phyloP scores from a whole-genome alignment of 768 basidiomycete genomes.

The Calvatia gigantea region DNA sequence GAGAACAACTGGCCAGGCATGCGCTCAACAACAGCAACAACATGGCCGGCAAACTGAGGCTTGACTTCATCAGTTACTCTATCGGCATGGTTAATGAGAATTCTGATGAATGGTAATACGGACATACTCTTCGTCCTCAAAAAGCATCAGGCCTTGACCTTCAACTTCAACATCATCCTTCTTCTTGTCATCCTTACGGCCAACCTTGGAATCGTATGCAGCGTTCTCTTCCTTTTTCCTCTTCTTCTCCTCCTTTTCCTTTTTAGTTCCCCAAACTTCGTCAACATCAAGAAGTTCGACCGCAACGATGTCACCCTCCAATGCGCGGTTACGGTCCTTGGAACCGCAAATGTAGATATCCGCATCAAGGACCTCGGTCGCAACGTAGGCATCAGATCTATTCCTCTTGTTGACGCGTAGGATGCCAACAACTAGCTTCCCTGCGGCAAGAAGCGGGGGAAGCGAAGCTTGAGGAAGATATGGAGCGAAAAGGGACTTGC shows the following conservation, averaged over 20 bases:
- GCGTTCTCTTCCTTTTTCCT: slow-evolving; percentile 99
- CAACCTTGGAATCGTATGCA: slow-evolving; percentile 81
- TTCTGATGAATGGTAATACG: neutral
- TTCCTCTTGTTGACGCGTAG: slow-evolving; percentile 98
- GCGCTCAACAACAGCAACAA: slow-evolving; percentile 98
- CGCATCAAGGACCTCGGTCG: slow-evolving; percentile 96
- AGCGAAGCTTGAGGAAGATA: slow-evolving; percentile 98
- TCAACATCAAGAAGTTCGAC: slow-evolving; percentile 97
- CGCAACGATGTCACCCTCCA: slow-evolving; percentile 98
- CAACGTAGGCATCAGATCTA: slow-evolving; percentile 96
- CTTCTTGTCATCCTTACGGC: slow-evolving; percentile 96
- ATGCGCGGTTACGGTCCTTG: slow-evolving; percentile 95
- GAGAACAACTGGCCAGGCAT: slow-evolving; percentile 99
- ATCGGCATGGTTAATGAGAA: slow-evolving; percentile 10
- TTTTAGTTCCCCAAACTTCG: slow-evolving; percentile 98
- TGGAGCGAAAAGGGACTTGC: slow-evolving; percentile 97
- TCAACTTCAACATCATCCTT: slow-evolving; percentile 99
- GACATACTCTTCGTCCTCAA: slow-evolving; percentile 93
- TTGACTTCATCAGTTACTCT: slow-evolving; percentile 98
- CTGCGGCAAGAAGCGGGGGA: slow-evolving; percentile 92
- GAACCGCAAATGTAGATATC: slow-evolving; percentile 99
- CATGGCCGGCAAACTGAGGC: slow-evolving; percentile 97
- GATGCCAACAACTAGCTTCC: slow-evolving; percentile 96
- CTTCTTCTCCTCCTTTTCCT: slow-evolving; percentile 99
- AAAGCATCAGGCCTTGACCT: slow-evolving; percentile 94